Evolutionary conservation across 257 asterid genomes (phyloP).

Genomic region (Solanum sejunctum): DNA sequence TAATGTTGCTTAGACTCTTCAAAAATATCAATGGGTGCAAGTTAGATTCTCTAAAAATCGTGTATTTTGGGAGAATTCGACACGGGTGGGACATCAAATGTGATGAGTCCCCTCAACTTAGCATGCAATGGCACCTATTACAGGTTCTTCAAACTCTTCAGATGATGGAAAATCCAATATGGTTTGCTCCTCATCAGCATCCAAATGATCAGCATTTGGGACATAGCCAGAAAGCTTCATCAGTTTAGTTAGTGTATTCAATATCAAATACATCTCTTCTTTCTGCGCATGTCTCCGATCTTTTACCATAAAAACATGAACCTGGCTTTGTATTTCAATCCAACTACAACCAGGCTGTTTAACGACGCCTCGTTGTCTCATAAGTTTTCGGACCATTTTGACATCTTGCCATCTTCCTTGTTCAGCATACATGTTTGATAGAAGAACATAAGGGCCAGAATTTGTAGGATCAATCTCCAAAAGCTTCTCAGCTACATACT

Average conservation of each 20-base stretch:
- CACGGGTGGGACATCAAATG: rapidly evolving
- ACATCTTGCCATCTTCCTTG: background rate
- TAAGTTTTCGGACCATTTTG: background rate
- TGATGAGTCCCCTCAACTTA: background rate
- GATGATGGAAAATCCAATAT: background rate
- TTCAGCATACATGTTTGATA: constrained; percentile 7
- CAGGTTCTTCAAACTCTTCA: background rate
- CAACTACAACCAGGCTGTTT: constrained; percentile 12
- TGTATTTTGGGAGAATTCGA: background rate
- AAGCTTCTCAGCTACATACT: constrained; percentile 5
- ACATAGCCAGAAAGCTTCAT: constrained; percentile 3
- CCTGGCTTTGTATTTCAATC: constrained; percentile 2
- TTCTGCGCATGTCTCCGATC: background rate
- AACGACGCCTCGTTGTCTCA: constrained; percentile 2
- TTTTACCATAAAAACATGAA: constrained; percentile 6
- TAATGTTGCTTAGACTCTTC: background rate
- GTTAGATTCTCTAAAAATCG: background rate
- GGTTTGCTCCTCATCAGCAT: background rate
- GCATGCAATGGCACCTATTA: background rate
- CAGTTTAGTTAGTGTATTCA: background rate
- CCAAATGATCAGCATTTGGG: background rate
- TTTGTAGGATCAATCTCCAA: constrained; percentile 7
- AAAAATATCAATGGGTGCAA: background rate
- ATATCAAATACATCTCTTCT: background rate
- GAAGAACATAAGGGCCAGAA: constrained; percentile 3